phyloP scores from a whole-genome alignment of 345 rosid species.

The Draba incana region DNA sequence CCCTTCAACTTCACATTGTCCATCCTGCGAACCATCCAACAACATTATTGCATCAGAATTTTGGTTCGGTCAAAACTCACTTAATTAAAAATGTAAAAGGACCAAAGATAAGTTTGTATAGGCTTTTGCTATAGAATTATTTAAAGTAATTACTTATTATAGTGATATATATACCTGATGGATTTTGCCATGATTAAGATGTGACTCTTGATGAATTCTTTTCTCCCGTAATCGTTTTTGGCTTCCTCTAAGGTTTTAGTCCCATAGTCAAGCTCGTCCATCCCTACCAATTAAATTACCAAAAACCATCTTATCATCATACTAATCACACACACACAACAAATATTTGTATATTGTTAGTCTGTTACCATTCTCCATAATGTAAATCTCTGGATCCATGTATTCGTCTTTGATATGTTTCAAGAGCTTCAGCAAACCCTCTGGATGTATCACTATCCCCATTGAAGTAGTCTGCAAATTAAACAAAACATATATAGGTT shows the following conservation, averaged over 20 bases:
- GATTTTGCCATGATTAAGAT: constrained; percentile 38
- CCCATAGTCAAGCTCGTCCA: constrained; percentile 44
- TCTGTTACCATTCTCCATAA: constrained; percentile 47
- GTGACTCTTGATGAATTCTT: constrained; percentile 44
- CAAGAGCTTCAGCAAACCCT: constrained; percentile 29
- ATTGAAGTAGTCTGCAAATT: constrained; percentile 36
- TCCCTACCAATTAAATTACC: constrained; percentile 22
- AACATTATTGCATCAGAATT: not conserved
- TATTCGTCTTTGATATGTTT: constrained; percentile 41
- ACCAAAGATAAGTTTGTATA: not conserved
- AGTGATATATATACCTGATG: constrained; percentile 14
- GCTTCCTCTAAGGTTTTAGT: constrained; percentile 15
- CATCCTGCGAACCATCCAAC: constrained; percentile 26
- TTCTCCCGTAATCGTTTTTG: constrained; percentile 36
- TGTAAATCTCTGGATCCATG: constrained; percentile 44
- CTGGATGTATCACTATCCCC: constrained; percentile 39
- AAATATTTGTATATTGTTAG: not conserved
- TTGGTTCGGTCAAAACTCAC: constrained; percentile 6
- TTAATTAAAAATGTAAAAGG: not conserved
- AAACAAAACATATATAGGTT: constrained; percentile 7
- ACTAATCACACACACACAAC: not conserved
- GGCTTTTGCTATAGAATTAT: not conserved
- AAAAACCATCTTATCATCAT: constrained; percentile 8
- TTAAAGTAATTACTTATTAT: not conserved
- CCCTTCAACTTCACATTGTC: constrained; percentile 49